phyloP scores from a whole-genome alignment of 2,329 filamentous ascomycete genomes.

The Alternaria gansuensis region DNA sequence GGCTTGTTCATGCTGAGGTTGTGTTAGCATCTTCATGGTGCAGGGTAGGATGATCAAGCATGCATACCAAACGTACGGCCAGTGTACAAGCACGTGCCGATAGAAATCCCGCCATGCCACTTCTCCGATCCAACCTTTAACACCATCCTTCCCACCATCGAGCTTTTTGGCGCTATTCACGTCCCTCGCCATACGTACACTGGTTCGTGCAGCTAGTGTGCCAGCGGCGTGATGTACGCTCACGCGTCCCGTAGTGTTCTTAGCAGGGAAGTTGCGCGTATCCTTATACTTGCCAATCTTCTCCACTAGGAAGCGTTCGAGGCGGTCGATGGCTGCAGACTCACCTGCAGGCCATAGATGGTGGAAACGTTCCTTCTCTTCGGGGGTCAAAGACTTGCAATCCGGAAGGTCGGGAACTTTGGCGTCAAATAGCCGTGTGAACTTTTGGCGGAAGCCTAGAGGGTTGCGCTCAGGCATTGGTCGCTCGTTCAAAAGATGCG shows the following conservation, averaged over 20 bases:
- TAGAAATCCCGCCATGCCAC: conserved; percentile 64
- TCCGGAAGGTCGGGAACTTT: conserved; percentile 60
- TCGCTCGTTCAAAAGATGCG: conserved; percentile 70
- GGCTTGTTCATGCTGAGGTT: conserved; percentile 72
- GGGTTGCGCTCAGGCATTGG: conserved; percentile 68
- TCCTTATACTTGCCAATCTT: conserved; percentile 54
- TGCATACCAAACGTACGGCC: conserved; percentile 80
- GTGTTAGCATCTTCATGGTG: neutral
- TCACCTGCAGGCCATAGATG: conserved; percentile 59
- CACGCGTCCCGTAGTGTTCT: conserved; percentile 53
- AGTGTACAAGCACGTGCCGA: conserved; percentile 75
- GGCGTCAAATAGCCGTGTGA: conserved; percentile 52
- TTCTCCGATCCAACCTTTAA: conserved; percentile 60
- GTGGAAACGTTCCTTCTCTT: conserved; percentile 52
- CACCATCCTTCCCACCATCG: conserved; percentile 54
- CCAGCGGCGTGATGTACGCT: conserved; percentile 58
- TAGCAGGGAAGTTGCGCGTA: conserved; percentile 55
- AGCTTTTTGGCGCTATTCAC: conserved; percentile 62
- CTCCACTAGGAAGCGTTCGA: conserved; percentile 58
- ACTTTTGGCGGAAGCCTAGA: conserved; percentile 56
- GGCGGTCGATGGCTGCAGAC: conserved; percentile 54
- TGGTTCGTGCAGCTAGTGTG: conserved; percentile 57
- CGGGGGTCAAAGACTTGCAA: conserved; percentile 65
- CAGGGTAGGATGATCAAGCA: conserved; percentile 33
- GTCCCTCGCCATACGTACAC: conserved; percentile 63